Evolutionary conservation across 1,284 basidiomycete genomes (phyloP).

Genomic region (Rhodotorula sp.): DNA sequence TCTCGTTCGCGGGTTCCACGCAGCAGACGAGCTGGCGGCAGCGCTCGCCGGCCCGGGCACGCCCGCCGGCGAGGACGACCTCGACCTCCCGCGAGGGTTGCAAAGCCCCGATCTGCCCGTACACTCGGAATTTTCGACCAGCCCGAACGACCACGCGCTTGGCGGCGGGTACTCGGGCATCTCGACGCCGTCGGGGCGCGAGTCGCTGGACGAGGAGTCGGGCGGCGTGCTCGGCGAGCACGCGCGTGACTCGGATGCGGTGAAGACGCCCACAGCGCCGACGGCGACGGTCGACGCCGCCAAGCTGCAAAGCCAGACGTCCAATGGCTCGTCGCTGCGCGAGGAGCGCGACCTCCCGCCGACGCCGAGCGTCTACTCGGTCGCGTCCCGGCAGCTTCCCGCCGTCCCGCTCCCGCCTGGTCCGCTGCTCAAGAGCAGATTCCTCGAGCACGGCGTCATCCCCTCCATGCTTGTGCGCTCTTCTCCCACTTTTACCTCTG

Average conservation of each 20-base stretch:
- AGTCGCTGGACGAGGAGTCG: slow-evolving; percentile 36
- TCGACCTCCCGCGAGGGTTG: slow-evolving; percentile 1
- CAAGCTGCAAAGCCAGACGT: slow-evolving; percentile 1
- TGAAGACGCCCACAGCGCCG: neutral
- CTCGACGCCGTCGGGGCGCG: slow-evolving; percentile 30
- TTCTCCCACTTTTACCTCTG: neutral
- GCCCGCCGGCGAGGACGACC: slow-evolving; percentile 4
- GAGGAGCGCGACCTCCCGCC: slow-evolving; percentile 21
- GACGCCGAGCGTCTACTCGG: slow-evolving; percentile 30
- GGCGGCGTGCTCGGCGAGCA: slow-evolving; percentile 22
- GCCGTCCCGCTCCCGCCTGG: slow-evolving; percentile 55
- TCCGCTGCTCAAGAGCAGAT: slow-evolving; percentile 73
- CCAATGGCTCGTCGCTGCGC: slow-evolving; percentile 1
- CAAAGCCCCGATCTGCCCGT: slow-evolving; percentile 12
- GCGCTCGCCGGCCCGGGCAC: slow-evolving; percentile 26
- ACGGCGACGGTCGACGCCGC: neutral
- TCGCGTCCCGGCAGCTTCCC: slow-evolving; percentile 15
- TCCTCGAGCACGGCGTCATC: slow-evolving; percentile 71
- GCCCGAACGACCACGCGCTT: slow-evolving; percentile 6
- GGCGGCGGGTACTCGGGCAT: slow-evolving; percentile 21
- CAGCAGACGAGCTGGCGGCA: slow-evolving; percentile 32
- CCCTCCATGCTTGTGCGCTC: slow-evolving; percentile 69
- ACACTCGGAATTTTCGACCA: slow-evolving; percentile 10
- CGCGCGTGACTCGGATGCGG: slow-evolving; percentile 57
- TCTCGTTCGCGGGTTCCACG: slow-evolving; percentile 31